phyloP scores from a whole-genome alignment of 2,329 filamentous ascomycete species.

The Trichoderma koningiopsis region DNA sequence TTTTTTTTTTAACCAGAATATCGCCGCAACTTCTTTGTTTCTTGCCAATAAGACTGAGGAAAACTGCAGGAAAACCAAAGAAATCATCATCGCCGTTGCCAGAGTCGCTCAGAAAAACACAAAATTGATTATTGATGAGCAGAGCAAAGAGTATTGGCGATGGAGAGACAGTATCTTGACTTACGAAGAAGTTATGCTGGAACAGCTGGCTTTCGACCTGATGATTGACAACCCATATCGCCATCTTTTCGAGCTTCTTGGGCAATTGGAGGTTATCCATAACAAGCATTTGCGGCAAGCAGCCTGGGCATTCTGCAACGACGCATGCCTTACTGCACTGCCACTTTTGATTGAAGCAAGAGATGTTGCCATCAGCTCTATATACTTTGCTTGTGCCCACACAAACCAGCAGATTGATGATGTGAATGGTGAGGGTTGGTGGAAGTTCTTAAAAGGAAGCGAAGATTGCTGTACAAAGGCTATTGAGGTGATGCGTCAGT shows the following conservation, averaged over 20 bases:
- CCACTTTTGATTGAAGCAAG: conserved; percentile 78
- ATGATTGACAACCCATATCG: conserved; percentile 88
- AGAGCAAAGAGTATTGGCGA: conserved; percentile 97
- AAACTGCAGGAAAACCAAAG: conserved; percentile 92
- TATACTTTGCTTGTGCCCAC: conserved; percentile 84
- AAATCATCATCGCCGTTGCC: conserved; percentile 90
- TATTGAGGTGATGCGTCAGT: conserved; percentile 73
- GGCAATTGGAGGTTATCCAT: conserved; percentile 71
- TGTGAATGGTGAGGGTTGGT: conserved; percentile 78
- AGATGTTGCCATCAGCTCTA: conserved; percentile 79
- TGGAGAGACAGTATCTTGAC: conserved; percentile 94
- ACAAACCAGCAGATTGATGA: conserved; percentile 76
- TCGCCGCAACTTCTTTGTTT: conserved; percentile 88
- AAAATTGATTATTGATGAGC: conserved; percentile 87
- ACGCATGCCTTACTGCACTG: conserved; percentile 80
- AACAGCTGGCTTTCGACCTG: conserved; percentile 90
- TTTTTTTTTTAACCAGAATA: no score
- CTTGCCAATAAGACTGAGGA: conserved; percentile 97
- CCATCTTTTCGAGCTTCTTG: conserved; percentile 78
- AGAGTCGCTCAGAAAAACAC: conserved; percentile 94
- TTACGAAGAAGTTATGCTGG: conserved; percentile 90
- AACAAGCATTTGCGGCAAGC: conserved; percentile 82
- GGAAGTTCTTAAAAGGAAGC: conserved; percentile 74
- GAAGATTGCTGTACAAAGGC: conserved; percentile 71
- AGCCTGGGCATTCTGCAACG: conserved; percentile 92